Evolutionary conservation across 2,329 filamentous ascomycete species (phyloP), one percentile per base, ranked within the genome.

Genomic region (Pyricularia grisea): DNA sequence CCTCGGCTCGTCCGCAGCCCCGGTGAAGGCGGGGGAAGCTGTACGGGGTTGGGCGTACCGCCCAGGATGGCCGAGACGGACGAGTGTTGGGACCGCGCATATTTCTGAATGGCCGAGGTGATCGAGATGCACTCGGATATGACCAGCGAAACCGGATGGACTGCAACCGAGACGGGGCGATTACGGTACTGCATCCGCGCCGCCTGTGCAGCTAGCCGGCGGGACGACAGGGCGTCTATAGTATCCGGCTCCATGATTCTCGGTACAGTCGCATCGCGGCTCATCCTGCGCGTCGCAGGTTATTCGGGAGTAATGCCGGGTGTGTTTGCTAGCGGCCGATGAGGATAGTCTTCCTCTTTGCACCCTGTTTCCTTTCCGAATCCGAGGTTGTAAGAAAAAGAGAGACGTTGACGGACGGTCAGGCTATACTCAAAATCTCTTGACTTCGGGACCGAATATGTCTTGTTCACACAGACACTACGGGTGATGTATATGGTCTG

Each of bases 111-210:
- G 71, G 94, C 93, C 71, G 94, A 97, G 17, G 95, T 98, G 81
- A 99, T 94, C 65, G 94, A 94, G 77, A 98, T 98, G 80, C 95
- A 99, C 89, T 99, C 95, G 80, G 94, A 97, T 72, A 97, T 97
- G 73, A 99, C 93, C 74, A 99, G 84, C 66, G 93, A 94, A 69
- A 97, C 90, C 1, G 94, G 93, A 76, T 97, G 92, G 73, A 97
- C 91, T 63, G 94, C 92, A 71, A 97, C 92, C 42, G 92, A 88
- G 36, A 94, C 84, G 7, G 86, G 86, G 23, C 85, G 84, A 74
- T 83, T 87, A 74, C 86, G 81, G 74, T 88, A 88, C 73, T 86
- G 83, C 81, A 87, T 86, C 72, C 85, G 71, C 79, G 82, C 76
- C 7, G 78, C 72, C 67, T 74, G 68, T 50, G 71, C 67, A 70